These are phyloP conservation scores for Hevea brasiliensis DNA, from an alignment of 345 rosid genomes.

Conservation along the genomic window DNA sequence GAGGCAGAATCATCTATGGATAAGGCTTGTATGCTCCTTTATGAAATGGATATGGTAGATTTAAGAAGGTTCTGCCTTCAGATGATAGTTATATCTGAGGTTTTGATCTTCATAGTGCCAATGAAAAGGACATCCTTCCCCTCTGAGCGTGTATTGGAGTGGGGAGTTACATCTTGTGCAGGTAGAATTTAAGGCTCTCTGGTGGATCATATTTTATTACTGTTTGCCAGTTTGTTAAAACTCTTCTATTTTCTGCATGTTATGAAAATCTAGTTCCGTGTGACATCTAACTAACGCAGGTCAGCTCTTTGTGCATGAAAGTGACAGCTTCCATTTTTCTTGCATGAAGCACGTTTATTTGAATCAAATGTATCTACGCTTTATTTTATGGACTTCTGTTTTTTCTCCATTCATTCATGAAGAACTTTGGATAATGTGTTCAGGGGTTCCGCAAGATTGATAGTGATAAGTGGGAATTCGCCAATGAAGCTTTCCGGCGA, in stretches of 20 bases:
- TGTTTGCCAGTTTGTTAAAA: not conserved
- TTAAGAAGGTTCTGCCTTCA: constrained; percentile 26
- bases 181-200: constrained; percentile 49
- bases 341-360: not conserved
- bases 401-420: constrained; percentile 27
- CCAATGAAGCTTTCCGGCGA: constrained; percentile 31
- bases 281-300: constrained; percentile 5
- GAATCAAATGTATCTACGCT: not conserved
- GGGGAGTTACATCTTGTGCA: constrained; percentile 39
- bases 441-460: constrained; percentile 37
- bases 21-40: constrained; percentile 6
- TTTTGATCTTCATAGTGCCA: constrained; percentile 23
- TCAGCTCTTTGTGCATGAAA: constrained; percentile 3
- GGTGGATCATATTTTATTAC: constrained; percentile 13
- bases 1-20: constrained; percentile 3
- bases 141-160: constrained; percentile 22
- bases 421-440: constrained; percentile 24
- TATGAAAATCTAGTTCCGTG: not conserved
- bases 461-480: constrained; percentile 36
- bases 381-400: constrained; percentile 6
- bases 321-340: constrained; percentile 13
- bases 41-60: constrained; percentile 10
- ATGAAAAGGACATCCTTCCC: constrained; percentile 24
- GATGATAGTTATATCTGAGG: constrained; percentile 17
- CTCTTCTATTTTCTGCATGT: constrained; percentile 11